Conservation (phyloP, 2,329 filamentous ascomycete species). For the Aspergillus sp. region DNA sequence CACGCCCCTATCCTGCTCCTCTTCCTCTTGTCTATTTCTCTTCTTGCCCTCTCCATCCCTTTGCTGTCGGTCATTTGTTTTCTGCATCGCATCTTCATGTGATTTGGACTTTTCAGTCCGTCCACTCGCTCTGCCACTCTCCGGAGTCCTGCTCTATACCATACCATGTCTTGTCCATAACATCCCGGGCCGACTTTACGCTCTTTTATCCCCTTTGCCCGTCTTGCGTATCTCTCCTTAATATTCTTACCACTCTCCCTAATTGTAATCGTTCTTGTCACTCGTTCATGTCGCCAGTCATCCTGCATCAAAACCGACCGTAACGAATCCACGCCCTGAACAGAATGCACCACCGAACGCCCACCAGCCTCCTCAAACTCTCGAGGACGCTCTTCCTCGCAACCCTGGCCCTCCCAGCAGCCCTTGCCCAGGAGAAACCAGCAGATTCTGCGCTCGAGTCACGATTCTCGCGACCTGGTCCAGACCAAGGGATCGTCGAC, state of each 20-base stretch:
- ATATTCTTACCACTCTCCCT: not conserved
- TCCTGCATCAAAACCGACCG: conserved; percentile 11
- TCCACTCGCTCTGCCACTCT: conserved; percentile 5
- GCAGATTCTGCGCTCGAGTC: conserved; percentile 6
- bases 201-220: not conserved
- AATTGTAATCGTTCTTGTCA: conserved; percentile 7
- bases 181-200: not conserved
- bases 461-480: not conserved
- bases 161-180: conserved; percentile 11
- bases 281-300: conserved; percentile 10
- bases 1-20: not conserved
- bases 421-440: conserved; percentile 1
- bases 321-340: conserved; percentile 10
- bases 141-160: not conserved
- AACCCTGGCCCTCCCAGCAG: conserved; percentile 2
- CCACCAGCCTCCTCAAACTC: not conserved
- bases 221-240: not conserved
- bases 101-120: conserved; percentile 3
- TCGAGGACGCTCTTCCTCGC: conserved; percentile 1
- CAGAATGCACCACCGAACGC: conserved; percentile 12
- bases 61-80: not conserved
- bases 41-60: not conserved
- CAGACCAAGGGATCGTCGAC: conserved; percentile 16
- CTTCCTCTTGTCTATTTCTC: conserved; percentile 4
- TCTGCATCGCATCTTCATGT: not conserved